Evolutionary conservation across 2,329 filamentous ascomycete species (phyloP), one percentile per base, ranked within the genome.

Genomic region (Dactylonectria estremocensis): DNA sequence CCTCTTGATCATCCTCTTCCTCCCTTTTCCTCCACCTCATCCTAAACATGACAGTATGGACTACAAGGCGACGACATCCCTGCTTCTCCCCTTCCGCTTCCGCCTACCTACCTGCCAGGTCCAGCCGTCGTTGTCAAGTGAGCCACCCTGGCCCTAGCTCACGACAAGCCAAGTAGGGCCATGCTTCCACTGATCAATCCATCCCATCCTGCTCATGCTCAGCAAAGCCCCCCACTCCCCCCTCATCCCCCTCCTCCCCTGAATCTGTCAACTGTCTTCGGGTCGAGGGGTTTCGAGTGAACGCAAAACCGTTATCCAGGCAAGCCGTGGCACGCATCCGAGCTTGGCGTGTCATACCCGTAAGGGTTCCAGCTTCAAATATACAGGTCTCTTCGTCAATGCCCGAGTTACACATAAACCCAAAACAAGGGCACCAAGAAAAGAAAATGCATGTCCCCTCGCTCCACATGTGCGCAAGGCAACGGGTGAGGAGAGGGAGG

Each of bases 101-200:
- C 59, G 31, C 55, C 53, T 56, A 54, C 54, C 57, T 63, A 53
- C 58, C 64, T 69, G 59, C 64, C 55, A 58, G 53, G 55, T 62
- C 64, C 67, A 69, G 64, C 59, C 64, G 59, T 62, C 59, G 40
- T 57, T 55, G 53, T 55, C 64, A 59, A 59, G 56, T 67, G 52
- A 64, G 55, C 67, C 58, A 69, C 59, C 60, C 64, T 18, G 57
- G 59, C 64, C 67, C 67, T 63, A 55, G 64, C 45, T 57, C 59
- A 55, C 53, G 64, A 45, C 67, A 64, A 60, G 64, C 67, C 67
- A 67, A 69, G 64, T 67, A 53, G 31, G 64, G 57, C 57, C 58
- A 50, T 61, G 66, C 57, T 66, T 50, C 58, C 54, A 62, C 57
- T 53, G 50, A 64, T 45, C 57, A 55, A 66, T 61, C 54, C 43